Evolutionary conservation across 495 filamentous ascomycete species (phyloP).

Genomic region (Coniosporium apollinis): DNA sequence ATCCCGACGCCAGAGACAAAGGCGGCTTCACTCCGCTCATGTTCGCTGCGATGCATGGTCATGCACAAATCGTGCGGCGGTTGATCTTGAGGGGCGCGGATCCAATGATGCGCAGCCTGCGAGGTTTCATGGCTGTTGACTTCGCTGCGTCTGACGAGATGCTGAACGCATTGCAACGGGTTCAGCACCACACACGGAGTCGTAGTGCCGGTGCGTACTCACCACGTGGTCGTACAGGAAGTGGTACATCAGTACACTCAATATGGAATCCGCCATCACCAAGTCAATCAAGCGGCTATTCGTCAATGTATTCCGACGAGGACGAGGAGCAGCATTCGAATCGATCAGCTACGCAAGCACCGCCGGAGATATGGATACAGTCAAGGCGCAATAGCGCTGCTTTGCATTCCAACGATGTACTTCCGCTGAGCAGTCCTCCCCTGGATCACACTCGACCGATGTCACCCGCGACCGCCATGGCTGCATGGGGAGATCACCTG

Average conservation of each 20-base stretch:
- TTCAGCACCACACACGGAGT: slow-evolving; percentile 36
- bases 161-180: slow-evolving; percentile 24
- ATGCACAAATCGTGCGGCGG: slow-evolving; percentile 56
- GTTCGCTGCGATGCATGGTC: slow-evolving; percentile 61
- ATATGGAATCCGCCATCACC: slow-evolving; percentile 42
- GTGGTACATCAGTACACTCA: slow-evolving; percentile 45
- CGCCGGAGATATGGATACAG: not conserved
- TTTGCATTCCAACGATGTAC: not conserved
- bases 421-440: not conserved
- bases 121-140: slow-evolving; percentile 56
- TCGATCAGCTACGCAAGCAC: not conserved
- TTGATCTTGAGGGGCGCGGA: slow-evolving; percentile 60
- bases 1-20: slow-evolving; percentile 56
- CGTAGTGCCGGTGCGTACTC: slow-evolving; percentile 35
- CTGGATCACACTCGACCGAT: slow-evolving; percentile 5
- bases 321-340: slow-evolving; percentile 12
- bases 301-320: slow-evolving; percentile 9
- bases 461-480: slow-evolving; percentile 36
- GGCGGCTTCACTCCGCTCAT: slow-evolving; percentile 76
- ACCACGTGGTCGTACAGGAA: slow-evolving; percentile 47
- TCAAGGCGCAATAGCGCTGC: not conserved
- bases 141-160: slow-evolving; percentile 48
- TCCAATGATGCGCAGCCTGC: slow-evolving; percentile 48
- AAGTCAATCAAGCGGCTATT: not conserved
- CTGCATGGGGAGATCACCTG: slow-evolving; percentile 61